Base-by-base conservation (phyloP, 1,284 basidiomycete genomes). In the Singerocomus rubriflavus region DNA sequence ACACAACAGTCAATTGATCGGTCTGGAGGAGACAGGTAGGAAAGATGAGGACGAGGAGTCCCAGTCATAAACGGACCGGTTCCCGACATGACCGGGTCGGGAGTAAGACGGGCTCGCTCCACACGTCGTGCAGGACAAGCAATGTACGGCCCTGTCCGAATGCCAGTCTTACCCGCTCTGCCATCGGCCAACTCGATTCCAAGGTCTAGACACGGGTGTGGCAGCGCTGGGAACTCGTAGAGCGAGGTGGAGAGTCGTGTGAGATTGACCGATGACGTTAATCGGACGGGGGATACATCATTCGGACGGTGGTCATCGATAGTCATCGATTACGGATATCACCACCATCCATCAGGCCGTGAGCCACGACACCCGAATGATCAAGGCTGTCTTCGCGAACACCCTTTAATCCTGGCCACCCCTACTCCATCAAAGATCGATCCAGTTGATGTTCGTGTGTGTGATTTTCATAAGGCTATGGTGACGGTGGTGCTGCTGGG, bases 51-150 rank as follows among this genome's bases (percentile, higher is more conserved):
- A 32, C 27, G 25, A 25, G 34, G 27, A 30, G 12, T 17, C 26
- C 11, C 50, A 26, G 9, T 13, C 17, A 17, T 14, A 6, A 37
- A 9, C 45, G 52, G 42, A n/a, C 37, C 38, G 45, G 25, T 44
- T 40, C 14, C 45, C 38, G 39, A 21, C 51, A 21, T 11, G 25
- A 6, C 21, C 51, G 52, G 56, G 32, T 42, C 44, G 57, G 47
- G 40, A 17, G 32, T 34, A 25, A 35, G 14, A 32, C 30, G 30
- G 30, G 10, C 16, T 47, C 12, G 13, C 26, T n/a, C 32, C 31
- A 27, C 9, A 16, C 11, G 12, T 8, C 27, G n/a, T n/a, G 32
- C 10, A 5, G 16, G 26, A 9, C 8, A 31, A 31, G 47, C 3
- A 26, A 29, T 27, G 16, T 21, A 21, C 21, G 21, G 21, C 21